Evolutionary conservation across 2,329 filamentous ascomycete species (phyloP).

Genomic region (Trichoderma oligosporum): DNA sequence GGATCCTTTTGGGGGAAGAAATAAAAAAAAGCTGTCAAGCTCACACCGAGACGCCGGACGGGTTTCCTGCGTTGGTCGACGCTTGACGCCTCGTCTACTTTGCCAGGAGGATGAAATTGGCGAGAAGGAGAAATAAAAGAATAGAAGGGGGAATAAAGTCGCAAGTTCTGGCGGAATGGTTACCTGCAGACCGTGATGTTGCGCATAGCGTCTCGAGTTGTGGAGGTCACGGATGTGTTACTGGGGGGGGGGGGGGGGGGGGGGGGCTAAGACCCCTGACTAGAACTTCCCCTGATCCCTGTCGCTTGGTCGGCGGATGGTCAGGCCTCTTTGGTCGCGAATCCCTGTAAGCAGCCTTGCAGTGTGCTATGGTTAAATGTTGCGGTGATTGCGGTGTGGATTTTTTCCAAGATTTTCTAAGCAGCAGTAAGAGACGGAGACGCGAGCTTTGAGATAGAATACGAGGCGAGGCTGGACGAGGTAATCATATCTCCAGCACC

Average conservation of each 20-base stretch:
- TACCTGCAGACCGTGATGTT: constrained; percentile 21
- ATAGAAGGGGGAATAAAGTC: constrained; percentile 8
- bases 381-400: constrained; percentile 20
- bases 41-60: neutral
- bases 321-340: constrained; percentile 18
- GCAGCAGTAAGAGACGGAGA: neutral
- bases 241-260: constrained; percentile 3
- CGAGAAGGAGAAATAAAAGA: neutral
- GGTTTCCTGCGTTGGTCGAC: constrained; percentile 13
- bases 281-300: constrained; percentile 5
- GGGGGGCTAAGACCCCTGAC: constrained; percentile 18
- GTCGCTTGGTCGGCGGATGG: constrained; percentile 9
- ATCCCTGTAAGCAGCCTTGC: constrained; percentile 15
- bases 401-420: neutral
- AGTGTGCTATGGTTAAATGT: constrained; percentile 16
- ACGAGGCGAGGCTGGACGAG: constrained; percentile 1
- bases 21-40: constrained; percentile 10
- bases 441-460: constrained; percentile 10
- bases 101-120: constrained; percentile 12
- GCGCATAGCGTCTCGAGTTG: constrained; percentile 21
- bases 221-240: constrained; percentile 18
- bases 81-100: constrained; percentile 13
- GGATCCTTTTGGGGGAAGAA: too few relatives aligned
- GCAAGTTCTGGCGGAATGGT: constrained; percentile 17
- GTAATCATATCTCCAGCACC: neutral